These are phyloP conservation scores for Spongispora temasekensis DNA, from an alignment of 1,284 basidiomycete genomes.

Conservation along the genomic window DNA sequence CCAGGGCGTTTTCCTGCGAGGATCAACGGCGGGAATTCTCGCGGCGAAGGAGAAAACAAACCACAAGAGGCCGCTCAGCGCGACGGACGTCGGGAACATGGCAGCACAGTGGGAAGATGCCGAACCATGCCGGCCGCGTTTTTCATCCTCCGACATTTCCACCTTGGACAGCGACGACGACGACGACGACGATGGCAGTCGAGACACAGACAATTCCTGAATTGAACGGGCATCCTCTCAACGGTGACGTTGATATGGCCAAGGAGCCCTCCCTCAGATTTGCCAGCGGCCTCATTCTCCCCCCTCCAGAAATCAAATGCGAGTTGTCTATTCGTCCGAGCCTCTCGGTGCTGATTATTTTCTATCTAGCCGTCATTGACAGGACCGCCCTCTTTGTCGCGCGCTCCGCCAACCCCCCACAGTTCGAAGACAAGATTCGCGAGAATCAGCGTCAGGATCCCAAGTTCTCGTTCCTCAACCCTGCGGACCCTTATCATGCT, in stretches of 20 bases:
- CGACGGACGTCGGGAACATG: constrained; percentile 74
- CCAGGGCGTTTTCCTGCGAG: constrained; percentile 94
- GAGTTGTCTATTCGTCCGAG: constrained; percentile 31
- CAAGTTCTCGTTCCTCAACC: constrained; percentile 95
- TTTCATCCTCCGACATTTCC: constrained; percentile 31
- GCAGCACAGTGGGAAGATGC: constrained; percentile 12
- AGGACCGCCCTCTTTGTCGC: constrained; percentile 95
- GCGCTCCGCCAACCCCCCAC: constrained; percentile 83
- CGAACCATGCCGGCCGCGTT: constrained; percentile 22
- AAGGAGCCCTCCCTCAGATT: constrained; percentile 55
- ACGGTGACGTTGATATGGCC: constrained; percentile 45
- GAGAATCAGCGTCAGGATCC: constrained; percentile 93
- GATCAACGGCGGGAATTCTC: constrained; percentile 14
- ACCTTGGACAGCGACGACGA: constrained; percentile 24
- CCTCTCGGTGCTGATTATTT: constrained; percentile 10
- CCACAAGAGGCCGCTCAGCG: constrained; percentile 79
- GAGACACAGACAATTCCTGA: constrained; percentile 39
- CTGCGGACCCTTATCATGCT: constrained; percentile 93
- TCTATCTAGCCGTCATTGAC: constrained; percentile 86
- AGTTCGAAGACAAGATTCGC: constrained; percentile 94
- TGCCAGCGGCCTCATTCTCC: constrained; percentile 84
- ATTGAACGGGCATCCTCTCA: constrained; percentile 40
- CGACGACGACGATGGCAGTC: constrained; percentile 40
- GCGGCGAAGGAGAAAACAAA: constrained; percentile 26
- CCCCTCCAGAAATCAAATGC: constrained; percentile 93